These are phyloP conservation scores for Paxillus involutus DNA, from an alignment of 768 basidiomycete species.

Conservation along the genomic window DNA sequence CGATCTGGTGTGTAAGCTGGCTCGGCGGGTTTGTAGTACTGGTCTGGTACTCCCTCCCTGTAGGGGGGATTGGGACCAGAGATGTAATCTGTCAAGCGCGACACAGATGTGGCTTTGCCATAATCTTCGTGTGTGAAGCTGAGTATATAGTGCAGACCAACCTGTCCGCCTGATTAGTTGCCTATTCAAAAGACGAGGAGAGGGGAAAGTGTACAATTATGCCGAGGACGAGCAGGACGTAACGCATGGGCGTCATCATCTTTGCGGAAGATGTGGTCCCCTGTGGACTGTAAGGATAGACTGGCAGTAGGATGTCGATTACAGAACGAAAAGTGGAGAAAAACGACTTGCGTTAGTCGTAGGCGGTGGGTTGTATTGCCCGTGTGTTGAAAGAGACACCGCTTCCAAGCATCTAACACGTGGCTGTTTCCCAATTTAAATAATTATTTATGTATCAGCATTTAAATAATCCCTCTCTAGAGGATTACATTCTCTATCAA, in stretches of 20 bases:
- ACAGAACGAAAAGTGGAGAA: neutral
- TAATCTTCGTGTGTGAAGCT: slow-evolving; percentile 44
- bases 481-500: too few species aligned
- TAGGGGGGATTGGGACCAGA: slow-evolving; percentile 42
- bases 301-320: neutral
- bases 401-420: too few species aligned
- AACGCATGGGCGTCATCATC: slow-evolving; percentile 64
- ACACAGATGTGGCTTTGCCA: slow-evolving; percentile 41
- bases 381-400: too few species aligned
- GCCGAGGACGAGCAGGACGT: slow-evolving; percentile 47
- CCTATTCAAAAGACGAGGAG: neutral
- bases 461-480: too few species aligned
- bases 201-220: slow-evolving; percentile 41
- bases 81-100: slow-evolving; percentile 26
- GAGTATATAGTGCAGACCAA: slow-evolving; percentile 41
- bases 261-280: slow-evolving; percentile 14
- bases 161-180: slow-evolving; percentile 25
- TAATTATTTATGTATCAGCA: too few species aligned
- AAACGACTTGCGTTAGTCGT: neutral
- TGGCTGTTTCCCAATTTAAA: too few species aligned
- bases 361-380: too few species aligned
- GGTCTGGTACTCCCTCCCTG: slow-evolving; percentile 57
- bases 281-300: slow-evolving; percentile 2
- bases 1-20: slow-evolving; percentile 40
- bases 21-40: slow-evolving; percentile 50